Evolutionary conservation across 1,139 yeast genomes (phyloP), one percentile per base, ranked within the genome.

Genomic region (Hyphopichia pseudoburtonii): DNA sequence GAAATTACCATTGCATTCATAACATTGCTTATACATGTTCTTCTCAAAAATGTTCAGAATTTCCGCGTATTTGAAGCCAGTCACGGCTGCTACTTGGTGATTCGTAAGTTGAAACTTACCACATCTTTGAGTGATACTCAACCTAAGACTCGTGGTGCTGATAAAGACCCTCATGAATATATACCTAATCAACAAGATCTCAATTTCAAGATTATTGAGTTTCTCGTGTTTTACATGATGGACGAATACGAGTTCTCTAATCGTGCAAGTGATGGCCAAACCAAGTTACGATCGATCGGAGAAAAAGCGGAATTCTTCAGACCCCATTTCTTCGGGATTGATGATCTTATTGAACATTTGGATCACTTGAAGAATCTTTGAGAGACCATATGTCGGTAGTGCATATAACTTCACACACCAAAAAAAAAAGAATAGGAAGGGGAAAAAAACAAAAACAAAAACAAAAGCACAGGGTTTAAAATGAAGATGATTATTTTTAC

Each of bases 171-270:
- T n/a, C n/a, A n/a, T n/a, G n/a, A n/a, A n/a, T n/a, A n/a, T n/a
- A 25, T 37, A 10, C 39, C 41, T 6, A 51, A 39, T 44, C 70
- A 54, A 50, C 78, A 76, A 44, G 67, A 64, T 29, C 62, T 78
- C 11, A 75, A 75, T 43, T 76, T 83, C 46, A 80, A 82, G 48
- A 73, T 82, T 21, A 72, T 85, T 34, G 94, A 86, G 58, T 85
- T 85, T 54, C 62, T 85, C 40, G 75, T 85, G 41, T 82, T 85
- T 52, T 85, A 86, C 51, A 59, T 85, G 41, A 71, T 79, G 6
- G 90, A 88, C n/a, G 94, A 86, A 24, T 16, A 10, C 23, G 23
- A 56, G 61, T 44, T 10, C 10, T 7, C 9, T 21, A 21, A 7
- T 10, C n/a, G n/a, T n/a, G n/a, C n/a, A n/a, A 17, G 28, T 11